Evolutionary conservation across 2,329 filamentous ascomycete genomes (phyloP), one percentile per base, ranked within the genome.

Genomic region (Xylaria multiplex): DNA sequence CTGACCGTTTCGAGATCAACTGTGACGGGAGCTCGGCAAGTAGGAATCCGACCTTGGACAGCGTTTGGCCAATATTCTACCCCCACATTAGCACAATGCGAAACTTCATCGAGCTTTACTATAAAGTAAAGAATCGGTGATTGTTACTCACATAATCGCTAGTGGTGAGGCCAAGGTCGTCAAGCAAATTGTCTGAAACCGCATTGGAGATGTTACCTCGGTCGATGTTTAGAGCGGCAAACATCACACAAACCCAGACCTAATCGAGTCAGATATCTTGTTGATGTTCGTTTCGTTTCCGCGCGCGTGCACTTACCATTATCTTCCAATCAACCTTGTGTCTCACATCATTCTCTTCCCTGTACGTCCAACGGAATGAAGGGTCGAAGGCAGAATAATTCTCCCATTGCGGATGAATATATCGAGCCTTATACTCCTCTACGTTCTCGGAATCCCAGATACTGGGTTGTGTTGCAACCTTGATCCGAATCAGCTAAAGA

Each of bases 281-380:
- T 35, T 64, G 19, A 24, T 59, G n/a, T 62, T 45, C 1, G 1
- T 19, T 50, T 30, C 16, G 2, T 35, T n/a, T 16, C 45, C 6
- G 59, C 24, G 13, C 1, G 24, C 71, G 52, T 52, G 53, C 22
- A 35, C 65, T 57, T 65, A 78, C 76, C 75, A 80, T 78, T 42
- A 80, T 80, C 67, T 78, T 78, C 76, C 75, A 79, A 52, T 79
- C 77, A 22, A 77, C 74, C 63, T 78, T 79, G 24, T 70, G 72
- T 13, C 76, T 73, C 1, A 77, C 76, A 3, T 69, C 66, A n/a
- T 71, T 73, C 67, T 79, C 77, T 54, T 79, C 77, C 27, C 77
- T 72, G 69, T 73, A 77, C 0, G 77, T 78, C 77, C 77, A 79
- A 2, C 77, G 76, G 37, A 78, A 78, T 19, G 59, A 64, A 14